Percentiles rank a stretch among this genome's conserved stretches.
Evolutionary conservation across 768 basidiomycete genomes (phyloP).

Genomic region (Lentinula guzmanii): DNA sequence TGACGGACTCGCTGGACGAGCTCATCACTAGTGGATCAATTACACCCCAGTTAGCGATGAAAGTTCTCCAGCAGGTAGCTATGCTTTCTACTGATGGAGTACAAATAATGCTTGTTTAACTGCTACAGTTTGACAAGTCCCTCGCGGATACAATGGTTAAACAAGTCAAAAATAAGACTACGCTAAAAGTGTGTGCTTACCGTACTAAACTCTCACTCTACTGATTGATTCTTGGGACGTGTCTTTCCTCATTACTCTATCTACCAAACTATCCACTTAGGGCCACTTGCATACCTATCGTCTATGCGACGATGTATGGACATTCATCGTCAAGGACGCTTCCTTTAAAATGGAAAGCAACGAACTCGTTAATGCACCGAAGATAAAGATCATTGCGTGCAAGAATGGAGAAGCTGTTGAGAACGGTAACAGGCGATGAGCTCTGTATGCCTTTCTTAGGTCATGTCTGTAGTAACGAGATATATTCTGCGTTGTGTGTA

Average conservation of each 20-base stretch:
- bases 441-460: background rate
- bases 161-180: slow-evolving; percentile 92
- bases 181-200: slow-evolving; percentile 62
- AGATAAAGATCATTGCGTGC: slow-evolving; percentile 98
- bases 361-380: slow-evolving; percentile 63
- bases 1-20: slow-evolving; percentile 98
- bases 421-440: background rate
- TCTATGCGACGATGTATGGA: slow-evolving; percentile 96
- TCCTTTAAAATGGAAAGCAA: slow-evolving; percentile 94
- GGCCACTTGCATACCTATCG: slow-evolving; percentile 91
- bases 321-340: slow-evolving; percentile 92
- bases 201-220: background rate
- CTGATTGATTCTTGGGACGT: background rate
- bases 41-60: slow-evolving; percentile 97
- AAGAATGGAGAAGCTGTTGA: slow-evolving; percentile 91
- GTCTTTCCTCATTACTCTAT: background rate
- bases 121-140: slow-evolving; percentile 86
- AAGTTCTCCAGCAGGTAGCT: slow-evolving; percentile 90
- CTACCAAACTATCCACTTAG: slow-evolving; percentile 29
- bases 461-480: too few species aligned
- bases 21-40: slow-evolving; percentile 95
- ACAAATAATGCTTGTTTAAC: background rate
- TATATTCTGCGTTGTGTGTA: background rate
- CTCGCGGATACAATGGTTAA: slow-evolving; percentile 90
- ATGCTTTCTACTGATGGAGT: background rate